Percentiles rank a stretch among this genome's conserved stretches.
Evolutionary conservation across 176 grass and related monocot species (phyloP).

Genomic region (Carex pumila): DNA sequence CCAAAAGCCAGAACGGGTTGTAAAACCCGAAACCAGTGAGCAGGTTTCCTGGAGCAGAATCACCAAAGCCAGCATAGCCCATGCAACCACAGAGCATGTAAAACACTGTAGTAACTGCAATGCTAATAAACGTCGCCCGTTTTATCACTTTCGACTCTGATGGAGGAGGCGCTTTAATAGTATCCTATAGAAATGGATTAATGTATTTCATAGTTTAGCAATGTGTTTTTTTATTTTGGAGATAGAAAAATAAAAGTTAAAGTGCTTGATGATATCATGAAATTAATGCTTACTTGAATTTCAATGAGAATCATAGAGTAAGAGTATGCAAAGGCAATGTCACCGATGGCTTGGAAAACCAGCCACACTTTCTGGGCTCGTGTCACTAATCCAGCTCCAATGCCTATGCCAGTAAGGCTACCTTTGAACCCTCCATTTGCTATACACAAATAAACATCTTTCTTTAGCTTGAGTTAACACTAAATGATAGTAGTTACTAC

Average conservation of each 20-base stretch:
- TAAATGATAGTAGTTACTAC: no score
- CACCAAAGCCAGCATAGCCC: conserved; percentile 44
- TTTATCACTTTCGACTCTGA: conserved; percentile 48
- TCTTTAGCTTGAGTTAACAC: no score
- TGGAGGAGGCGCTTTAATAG: conserved; percentile 32
- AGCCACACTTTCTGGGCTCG: conserved; percentile 84
- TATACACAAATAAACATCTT: neutral
- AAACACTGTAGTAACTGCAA: conserved; percentile 34
- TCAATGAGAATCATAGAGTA: conserved; percentile 99
- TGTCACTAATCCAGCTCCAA: conserved; percentile 44
- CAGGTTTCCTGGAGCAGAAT: conserved; percentile 42
- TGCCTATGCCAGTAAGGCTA: conserved; percentile 85
- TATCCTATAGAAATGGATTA: conserved; percentile 22
- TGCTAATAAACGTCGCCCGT: conserved; percentile 32
- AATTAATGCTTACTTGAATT: conserved; percentile 48
- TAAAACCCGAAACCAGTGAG: conserved; percentile 49
- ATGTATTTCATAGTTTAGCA: neutral
- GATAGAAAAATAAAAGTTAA: neutral
- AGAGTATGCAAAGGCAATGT: conserved; percentile 98
- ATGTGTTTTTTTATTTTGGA: neutral
- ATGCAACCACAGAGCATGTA: conserved; percentile 59
- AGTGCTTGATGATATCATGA: neutral
- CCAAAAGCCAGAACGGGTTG: conserved; percentile 46
- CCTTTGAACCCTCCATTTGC: conserved; percentile 61
- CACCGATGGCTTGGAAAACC: conserved; percentile 90